Evolutionary conservation across 192 early-diverging fungal species (phyloP), one percentile per base, ranked within the genome.

Genomic region (Piromyces sp.): DNA sequence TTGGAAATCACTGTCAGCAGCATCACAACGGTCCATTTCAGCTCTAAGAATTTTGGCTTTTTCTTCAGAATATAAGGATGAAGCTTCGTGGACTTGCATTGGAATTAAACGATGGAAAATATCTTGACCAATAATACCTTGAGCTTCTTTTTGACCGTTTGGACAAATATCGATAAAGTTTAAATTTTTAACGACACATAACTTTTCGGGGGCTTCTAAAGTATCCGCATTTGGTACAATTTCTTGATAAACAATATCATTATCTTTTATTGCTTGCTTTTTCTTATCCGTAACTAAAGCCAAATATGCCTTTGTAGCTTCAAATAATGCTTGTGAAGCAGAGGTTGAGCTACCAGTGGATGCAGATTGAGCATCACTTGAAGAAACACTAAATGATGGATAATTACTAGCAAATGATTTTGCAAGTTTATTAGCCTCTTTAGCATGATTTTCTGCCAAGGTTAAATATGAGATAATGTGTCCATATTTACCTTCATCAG

Each of bases 221-320:
- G 93, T 88, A 79, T 93, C 92, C 81, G 90, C 92, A 81, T 89
- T 91, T 9, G 97, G 97, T 0, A 96, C 94, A 0, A 90, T 81
- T 78, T 94, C 95, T 86, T 96, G 93, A 86, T 99, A 99, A 36
- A 99, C 92, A 84, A 98, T 88, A 86, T 99, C 97, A 85, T 99
- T 99, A 89, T 99, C 97, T 68, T 92, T 92, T 28, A 88, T 90
- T 1, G 92, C 91, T 31, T 86, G 86, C 29, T 82, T 83, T 80
- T 93, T 91, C 84, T 94, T 91, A 36, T 97, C 96, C 5, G 86
- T 88, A 83, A 93, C 91, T 13, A 89, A 84, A 38, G 92, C 89
- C 0, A 90, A 81, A 29, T 93, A 88, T 2, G 89, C 84, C 79
- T 95, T 92, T 79, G 92, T 90, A 13, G 92, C 85, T 40, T 98